A percentile compares a stretch with the other conserved stretches of the same genome.
Conservation (phyloP, 352 stramenopile genomes). For the Phytophthora constricta region DNA sequence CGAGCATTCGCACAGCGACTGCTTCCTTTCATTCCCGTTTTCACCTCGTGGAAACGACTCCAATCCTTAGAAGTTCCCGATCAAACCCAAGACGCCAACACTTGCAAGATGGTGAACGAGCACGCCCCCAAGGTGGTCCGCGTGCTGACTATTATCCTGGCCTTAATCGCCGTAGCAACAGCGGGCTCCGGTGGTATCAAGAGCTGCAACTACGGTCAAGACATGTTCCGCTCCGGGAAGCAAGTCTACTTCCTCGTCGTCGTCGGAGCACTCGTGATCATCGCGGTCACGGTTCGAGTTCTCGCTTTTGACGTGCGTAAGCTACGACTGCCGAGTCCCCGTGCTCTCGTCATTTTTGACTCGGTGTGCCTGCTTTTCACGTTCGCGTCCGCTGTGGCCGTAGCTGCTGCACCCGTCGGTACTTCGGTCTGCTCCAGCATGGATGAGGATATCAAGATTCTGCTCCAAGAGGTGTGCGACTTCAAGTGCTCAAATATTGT, state of each 20-base stretch:
- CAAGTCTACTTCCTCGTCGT: conserved; percentile 69
- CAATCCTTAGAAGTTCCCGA: background rate
- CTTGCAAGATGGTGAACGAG: conserved; percentile 43
- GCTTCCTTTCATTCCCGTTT: conserved; percentile 25
- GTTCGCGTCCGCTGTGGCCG: conserved; percentile 60
- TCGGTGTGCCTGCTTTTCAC: conserved; percentile 61
- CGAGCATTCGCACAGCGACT: no score
- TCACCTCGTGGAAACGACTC: conserved; percentile 12
- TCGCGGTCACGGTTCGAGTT: conserved; percentile 46
- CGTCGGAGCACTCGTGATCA: conserved; percentile 43
- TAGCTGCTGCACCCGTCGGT: conserved; percentile 57
- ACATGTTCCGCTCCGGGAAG: conserved; percentile 55
- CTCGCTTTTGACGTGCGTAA: conserved; percentile 66
- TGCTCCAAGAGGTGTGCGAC: conserved; percentile 70
- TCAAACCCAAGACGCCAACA: background rate
- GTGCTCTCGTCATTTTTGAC: conserved; percentile 54
- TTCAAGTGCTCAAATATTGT: conserved; percentile 71
- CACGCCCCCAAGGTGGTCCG: conserved; percentile 49
- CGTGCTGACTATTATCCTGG: conserved; percentile 47
- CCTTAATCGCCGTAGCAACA: conserved; percentile 48
- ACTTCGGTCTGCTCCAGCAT: conserved; percentile 62
- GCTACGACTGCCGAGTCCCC: conserved; percentile 47
- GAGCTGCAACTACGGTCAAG: conserved; percentile 57
- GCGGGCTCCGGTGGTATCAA: conserved; percentile 52
- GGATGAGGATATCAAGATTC: conserved; percentile 46